Base-by-base conservation (phyloP, 148 eudicot species). In the Persicaria maculosa region DNA sequence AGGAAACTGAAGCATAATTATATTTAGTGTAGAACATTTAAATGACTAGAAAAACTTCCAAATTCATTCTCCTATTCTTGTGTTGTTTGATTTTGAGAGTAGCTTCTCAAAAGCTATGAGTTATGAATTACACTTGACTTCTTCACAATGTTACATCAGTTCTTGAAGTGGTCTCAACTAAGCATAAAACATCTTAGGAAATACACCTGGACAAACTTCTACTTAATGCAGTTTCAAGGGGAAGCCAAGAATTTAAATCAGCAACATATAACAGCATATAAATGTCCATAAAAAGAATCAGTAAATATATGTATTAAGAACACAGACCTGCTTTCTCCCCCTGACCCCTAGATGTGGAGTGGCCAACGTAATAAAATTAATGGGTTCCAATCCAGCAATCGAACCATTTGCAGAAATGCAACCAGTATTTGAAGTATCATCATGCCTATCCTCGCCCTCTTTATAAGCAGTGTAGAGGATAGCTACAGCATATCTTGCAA, bases 271-370 rank as follows among this genome's bases (percentile, higher is more conserved):
- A 6, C 20, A 54, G 59, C 6, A 54, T 20, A 54, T 54, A n/a
- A 17, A 54, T 54, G n/a, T 54, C 16, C 20, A 54, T 16, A 54
- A 17, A n/a, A 5, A 16, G 20, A 16, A 12, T 8, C n/a, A 54
- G 6, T 16, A 16, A 54, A 16, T 54, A 16, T 54, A 54, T 54
- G 20, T 10, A 25, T 9, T 43, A 64, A 64, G 7, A 12, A 31
- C 9, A 64, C 25, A 25, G 69, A 95, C 98, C 98, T 95, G 98
- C 61, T 88, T 95, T 78, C 81, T 95, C 79, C 98, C 98, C 82
- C 97, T 87, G 68, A 95, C 97, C 73, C 98, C 98, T 68, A 95
- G 97, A 86, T 95, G 98, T 44, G 98, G 98, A 52, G 96, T 92
- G 64, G 97, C 98, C 85, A 95, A 79, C 78, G 97, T 92, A 73